Evolutionary conservation across 768 basidiomycete species (phyloP), one percentile per base, ranked within the genome.

Genomic region (Amanita inopinata): DNA sequence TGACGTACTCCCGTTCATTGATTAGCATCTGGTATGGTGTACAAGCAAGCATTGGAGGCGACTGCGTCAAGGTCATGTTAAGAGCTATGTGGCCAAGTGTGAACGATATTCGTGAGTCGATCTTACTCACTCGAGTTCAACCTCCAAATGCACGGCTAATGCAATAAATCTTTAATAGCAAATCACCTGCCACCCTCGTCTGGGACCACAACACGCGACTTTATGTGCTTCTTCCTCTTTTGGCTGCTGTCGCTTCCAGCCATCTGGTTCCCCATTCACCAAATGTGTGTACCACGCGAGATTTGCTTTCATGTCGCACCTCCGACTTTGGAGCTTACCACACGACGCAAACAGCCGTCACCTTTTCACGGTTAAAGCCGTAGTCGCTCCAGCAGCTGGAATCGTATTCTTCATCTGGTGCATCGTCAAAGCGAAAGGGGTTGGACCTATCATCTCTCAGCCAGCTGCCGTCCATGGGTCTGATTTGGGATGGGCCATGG

Each of bases 201-300:
- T 46, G 84, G 85, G 33, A 88, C 76, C 23, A 82, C 69, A 43
- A 80, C 81, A n/a, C 71, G 73, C 40, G 77, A 84, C 61, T 84
- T 81, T 51, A 63, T 86, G 64, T 77, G 76, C 50, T 91, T 91
- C 74, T 81, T 91, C 69, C 66, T 91, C 45, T 92, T 89, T 68
- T 90, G 84, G 80, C 62, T 88, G 19, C 69, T 86, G 28, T 83
- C 78, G 23, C 71, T 89, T 22, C 84, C 83, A 6, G 78, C 80
- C 12, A 80, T 88, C 51, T 87, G 81, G 81, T 80, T 86, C 50
- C 85, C 83, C 8, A 77, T 88, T 36, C 84, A 90, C 64, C 72
- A 81, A 53, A 81, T 86, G 80, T 82, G 57, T 45, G 75, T 61
- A 41, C 34, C 7, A 5, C 7, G 22, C 31, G 19, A 12, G 4